Conservation (phyloP, 1,284 basidiomycete genomes). For the Ceratobasidium sp. region DNA sequence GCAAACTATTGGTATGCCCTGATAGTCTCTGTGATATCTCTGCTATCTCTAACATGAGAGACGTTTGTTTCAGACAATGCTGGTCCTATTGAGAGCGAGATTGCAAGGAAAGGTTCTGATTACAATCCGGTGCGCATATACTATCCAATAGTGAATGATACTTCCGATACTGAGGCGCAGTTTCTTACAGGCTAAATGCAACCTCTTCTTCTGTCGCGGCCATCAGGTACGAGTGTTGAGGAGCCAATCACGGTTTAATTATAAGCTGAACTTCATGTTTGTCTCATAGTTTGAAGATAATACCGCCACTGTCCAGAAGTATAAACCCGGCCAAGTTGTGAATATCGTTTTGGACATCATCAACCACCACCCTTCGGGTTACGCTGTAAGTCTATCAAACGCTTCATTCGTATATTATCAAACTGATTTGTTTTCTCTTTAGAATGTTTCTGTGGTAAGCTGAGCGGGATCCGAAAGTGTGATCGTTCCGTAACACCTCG, state of each 20-base stretch:
- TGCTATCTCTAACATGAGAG: neutral
- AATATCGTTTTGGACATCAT: slow-evolving; percentile 7
- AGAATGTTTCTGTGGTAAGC: too few species aligned
- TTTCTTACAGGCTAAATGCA: slow-evolving; percentile 11
- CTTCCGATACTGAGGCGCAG: neutral
- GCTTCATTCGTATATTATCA: too few species aligned
- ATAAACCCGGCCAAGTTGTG: slow-evolving; percentile 24
- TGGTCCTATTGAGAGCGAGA: slow-evolving; percentile 30
- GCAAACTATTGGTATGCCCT: neutral
- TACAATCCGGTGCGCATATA: slow-evolving; percentile 25
- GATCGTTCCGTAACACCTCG: slow-evolving; percentile 9
- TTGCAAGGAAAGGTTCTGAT: slow-evolving; percentile 19
- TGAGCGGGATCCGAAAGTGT: too few species aligned
- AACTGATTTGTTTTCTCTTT: too few species aligned
- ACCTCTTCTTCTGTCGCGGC: slow-evolving; percentile 34
- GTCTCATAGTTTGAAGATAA: slow-evolving; percentile 22
- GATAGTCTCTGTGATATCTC: too few species aligned
- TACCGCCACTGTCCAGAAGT: slow-evolving; percentile 30
- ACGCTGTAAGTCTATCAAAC: neutral
- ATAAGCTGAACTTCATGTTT: too few species aligned
- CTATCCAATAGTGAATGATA: neutral
- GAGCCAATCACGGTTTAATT: too few species aligned
- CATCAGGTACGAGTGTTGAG: neutral
- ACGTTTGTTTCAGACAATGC: neutral
- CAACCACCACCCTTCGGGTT: slow-evolving; percentile 31